A percentile compares a stretch with the other conserved stretches of the same genome.
These are phyloP conservation scores for Biscutella laevigata DNA, from an alignment of 441 rosid genomes.

Conservation along the genomic window DNA sequence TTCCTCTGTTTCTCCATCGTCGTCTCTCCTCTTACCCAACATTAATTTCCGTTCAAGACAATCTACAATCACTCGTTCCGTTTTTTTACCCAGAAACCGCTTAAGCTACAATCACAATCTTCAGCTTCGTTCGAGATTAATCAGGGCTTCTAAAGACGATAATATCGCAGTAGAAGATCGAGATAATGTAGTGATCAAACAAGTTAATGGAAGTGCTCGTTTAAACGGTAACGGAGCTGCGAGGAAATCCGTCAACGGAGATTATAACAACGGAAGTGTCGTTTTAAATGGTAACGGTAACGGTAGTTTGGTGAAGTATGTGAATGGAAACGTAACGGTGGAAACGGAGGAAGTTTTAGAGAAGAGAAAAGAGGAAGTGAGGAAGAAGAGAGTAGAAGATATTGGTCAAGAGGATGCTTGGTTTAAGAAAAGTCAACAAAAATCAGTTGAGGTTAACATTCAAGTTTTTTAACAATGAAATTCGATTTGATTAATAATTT, in stretches of 20 bases:
- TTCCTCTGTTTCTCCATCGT: constrained; percentile 21
- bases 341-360: constrained; percentile 22
- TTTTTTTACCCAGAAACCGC: constrained; percentile 20
- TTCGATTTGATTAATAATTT: background rate
- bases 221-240: constrained; percentile 38
- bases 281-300: constrained; percentile 26
- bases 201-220: constrained; percentile 32
- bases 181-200: constrained; percentile 33
- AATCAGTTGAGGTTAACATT: constrained; percentile 47
- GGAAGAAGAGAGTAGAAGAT: constrained; percentile 84
- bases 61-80: constrained; percentile 23
- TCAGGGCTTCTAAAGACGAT: constrained; percentile 46
- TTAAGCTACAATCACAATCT: constrained; percentile 9
- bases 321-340: constrained; percentile 40
- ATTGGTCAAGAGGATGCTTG: constrained; percentile 95
- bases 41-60: constrained; percentile 36
- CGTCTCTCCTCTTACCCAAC: constrained; percentile 42
- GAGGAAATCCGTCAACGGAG: constrained; percentile 13
- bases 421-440: constrained; percentile 50
- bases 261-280: constrained; percentile 27
- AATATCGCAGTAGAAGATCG: constrained; percentile 44
- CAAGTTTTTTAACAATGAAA: background rate
- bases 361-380: constrained; percentile 36
- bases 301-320: constrained; percentile 61
- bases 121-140: constrained; percentile 21